Percentiles rank a stretch among this genome's conserved stretches.
These are phyloP conservation scores for Sporothrix variecibatus DNA, from an alignment of 2,329 filamentous ascomycete species.

Conservation along the genomic window DNA sequence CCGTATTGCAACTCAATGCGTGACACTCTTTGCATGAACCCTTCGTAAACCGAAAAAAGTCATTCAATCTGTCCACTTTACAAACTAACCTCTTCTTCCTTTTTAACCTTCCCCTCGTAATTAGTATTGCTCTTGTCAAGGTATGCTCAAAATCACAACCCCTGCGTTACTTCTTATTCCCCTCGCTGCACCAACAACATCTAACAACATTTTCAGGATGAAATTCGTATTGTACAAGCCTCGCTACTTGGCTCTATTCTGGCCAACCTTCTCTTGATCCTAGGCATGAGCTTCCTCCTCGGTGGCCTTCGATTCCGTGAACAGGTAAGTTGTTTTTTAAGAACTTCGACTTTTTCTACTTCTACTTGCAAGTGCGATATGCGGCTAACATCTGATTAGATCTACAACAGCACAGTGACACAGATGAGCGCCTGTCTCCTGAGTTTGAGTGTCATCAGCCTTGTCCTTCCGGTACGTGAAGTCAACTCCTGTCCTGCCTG, in stretches of 20 bases:
- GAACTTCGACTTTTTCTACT: no score
- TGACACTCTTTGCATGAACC: constrained; percentile 19
- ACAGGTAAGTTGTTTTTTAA: constrained; percentile 66
- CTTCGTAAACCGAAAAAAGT: not conserved
- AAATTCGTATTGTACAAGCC: constrained; percentile 90
- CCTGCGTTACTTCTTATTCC: not conserved
- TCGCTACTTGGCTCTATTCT: constrained; percentile 87
- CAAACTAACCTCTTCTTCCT: constrained; percentile 41
- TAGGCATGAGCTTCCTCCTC: constrained; percentile 88
- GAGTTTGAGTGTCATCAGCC: constrained; percentile 85
- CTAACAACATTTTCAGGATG: constrained; percentile 51
- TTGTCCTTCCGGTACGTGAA: constrained; percentile 71
- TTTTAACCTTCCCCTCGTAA: constrained; percentile 29
- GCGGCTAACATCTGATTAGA: constrained; percentile 44
- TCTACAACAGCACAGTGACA: constrained; percentile 93
- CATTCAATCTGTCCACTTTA: constrained; percentile 8
- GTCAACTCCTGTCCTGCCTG: not conserved
- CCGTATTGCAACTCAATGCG: constrained; percentile 29
- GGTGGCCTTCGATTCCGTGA: constrained; percentile 85
- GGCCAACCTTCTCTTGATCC: constrained; percentile 81
- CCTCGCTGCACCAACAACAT: not conserved
- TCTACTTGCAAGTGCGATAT: not conserved
- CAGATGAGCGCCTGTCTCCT: constrained; percentile 95
- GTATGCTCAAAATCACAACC: constrained; percentile 39
- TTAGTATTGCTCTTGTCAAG: constrained; percentile 74